Conservation (phyloP, 345 rosid species). For the Populus nigra region DNA sequence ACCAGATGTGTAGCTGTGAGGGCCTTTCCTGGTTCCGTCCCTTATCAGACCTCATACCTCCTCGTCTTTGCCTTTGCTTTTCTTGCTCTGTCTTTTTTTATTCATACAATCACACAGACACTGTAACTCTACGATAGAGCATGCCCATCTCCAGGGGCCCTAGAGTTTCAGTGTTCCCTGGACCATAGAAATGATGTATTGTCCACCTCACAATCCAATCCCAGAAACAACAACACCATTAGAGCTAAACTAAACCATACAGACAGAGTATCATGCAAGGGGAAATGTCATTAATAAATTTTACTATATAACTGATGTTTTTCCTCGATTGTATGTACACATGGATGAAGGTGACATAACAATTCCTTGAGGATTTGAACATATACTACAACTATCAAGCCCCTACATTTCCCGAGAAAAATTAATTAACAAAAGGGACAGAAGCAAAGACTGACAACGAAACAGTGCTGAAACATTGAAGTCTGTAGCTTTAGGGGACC, state of each 20-base stretch:
- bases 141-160: background rate
- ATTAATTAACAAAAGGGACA: slow-evolving; percentile 14
- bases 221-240: background rate
- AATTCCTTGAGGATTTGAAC: background rate
- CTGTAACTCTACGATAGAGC: background rate
- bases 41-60: slow-evolving; percentile 10
- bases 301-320: background rate
- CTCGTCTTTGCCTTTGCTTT: slow-evolving; percentile 25
- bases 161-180: background rate
- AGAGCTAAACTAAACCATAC: background rate
- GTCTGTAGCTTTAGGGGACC: slow-evolving; percentile 23
- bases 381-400: background rate
- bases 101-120: background rate
- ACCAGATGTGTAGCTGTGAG: background rate
- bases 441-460: slow-evolving; percentile 28
- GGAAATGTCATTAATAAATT: background rate
- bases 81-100: background rate
- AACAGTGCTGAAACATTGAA: slow-evolving; percentile 31
- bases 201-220: background rate
- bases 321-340: background rate
- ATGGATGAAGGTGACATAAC: slow-evolving; percentile 8
- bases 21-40: background rate
- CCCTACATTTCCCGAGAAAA: slow-evolving; percentile 35
- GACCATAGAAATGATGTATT: background rate
- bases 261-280: background rate